Percentiles rank a stretch among this genome's conserved stretches.
Evolutionary conservation across 805 yeast genomes (phyloP).

Genomic region (Cyberlindnera xishuangbannaensis): DNA sequence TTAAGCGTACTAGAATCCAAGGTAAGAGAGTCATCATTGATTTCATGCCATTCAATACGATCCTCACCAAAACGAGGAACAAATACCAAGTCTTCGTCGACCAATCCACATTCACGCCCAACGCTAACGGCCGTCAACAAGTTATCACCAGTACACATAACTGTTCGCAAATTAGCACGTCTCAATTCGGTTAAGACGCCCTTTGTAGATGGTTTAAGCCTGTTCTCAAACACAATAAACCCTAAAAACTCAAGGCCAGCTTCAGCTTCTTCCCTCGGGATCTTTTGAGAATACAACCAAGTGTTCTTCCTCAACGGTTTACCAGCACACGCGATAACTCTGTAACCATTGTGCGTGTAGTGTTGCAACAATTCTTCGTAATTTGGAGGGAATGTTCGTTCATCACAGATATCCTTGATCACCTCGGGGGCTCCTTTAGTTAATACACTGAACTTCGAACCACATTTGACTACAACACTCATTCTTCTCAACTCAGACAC

Average conservation of each 20-base stretch:
- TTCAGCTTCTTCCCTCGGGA: slow-evolving; percentile 64
- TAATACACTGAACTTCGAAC: slow-evolving; percentile 42
- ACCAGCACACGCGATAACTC: slow-evolving; percentile 92
- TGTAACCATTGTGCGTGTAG: slow-evolving; percentile 89
- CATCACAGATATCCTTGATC: slow-evolving; percentile 69
- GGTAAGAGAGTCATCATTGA: slow-evolving; percentile 46
- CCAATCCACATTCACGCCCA: slow-evolving; percentile 73
- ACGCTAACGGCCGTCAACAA: slow-evolving; percentile 92
- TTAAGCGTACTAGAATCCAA: slow-evolving; percentile 62
- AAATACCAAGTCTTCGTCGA: slow-evolving; percentile 44
- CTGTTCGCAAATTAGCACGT: slow-evolving; percentile 69
- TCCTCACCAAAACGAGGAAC: slow-evolving; percentile 54
- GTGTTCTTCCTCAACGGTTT: slow-evolving; percentile 42
- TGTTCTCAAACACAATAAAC: slow-evolving; percentile 88
- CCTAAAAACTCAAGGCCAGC: slow-evolving; percentile 70
- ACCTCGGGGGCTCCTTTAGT: slow-evolving; percentile 99
- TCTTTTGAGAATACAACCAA: slow-evolving; percentile 43
- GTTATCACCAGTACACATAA: slow-evolving; percentile 99
- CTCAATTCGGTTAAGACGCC: slow-evolving; percentile 53
- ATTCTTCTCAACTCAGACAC: slow-evolving; percentile 80
- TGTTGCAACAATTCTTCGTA: slow-evolving; percentile 69
- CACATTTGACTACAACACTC: slow-evolving; percentile 69
- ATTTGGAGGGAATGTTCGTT: slow-evolving; percentile 65
- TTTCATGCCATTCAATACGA: slow-evolving; percentile 55
- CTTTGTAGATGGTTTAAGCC: slow-evolving; percentile 66